phyloP scores from a whole-genome alignment of 2,329 filamentous ascomycete species.

The Claviceps maximensis region DNA sequence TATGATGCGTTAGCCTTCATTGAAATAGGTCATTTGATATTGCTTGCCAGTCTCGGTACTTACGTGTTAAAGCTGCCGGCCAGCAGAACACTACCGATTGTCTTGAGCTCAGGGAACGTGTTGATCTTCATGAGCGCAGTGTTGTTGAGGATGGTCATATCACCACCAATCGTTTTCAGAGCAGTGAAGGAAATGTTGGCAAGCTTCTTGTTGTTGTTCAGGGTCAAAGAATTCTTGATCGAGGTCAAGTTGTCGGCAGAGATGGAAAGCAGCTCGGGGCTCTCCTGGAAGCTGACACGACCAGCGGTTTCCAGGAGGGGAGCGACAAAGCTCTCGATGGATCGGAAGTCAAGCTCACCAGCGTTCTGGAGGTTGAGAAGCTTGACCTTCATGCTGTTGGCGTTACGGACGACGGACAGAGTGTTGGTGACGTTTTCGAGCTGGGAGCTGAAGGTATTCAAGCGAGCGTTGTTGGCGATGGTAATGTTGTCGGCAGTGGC shows the following conservation, averaged over 20 bases:
- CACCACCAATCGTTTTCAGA: slow-evolving; percentile 59
- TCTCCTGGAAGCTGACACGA: slow-evolving; percentile 73
- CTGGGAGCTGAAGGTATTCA: slow-evolving; percentile 63
- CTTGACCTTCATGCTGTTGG: slow-evolving; percentile 52
- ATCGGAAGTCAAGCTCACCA: slow-evolving; percentile 44
- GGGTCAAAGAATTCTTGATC: slow-evolving; percentile 42
- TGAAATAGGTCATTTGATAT: background rate
- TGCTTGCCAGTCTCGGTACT: slow-evolving; percentile 23
- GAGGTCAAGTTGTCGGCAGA: slow-evolving; percentile 45
- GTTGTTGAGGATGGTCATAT: slow-evolving; percentile 85
- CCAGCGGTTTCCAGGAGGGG: slow-evolving; percentile 56
- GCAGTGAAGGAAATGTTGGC: slow-evolving; percentile 63
- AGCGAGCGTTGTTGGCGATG: slow-evolving; percentile 81
- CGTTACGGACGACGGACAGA: slow-evolving; percentile 71
- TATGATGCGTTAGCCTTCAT: background rate
- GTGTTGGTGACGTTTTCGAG: slow-evolving; percentile 60
- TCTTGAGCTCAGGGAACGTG: slow-evolving; percentile 54
- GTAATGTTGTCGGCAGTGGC: slow-evolving; percentile 57
- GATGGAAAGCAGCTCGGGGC: slow-evolving; percentile 55
- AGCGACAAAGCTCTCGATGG: slow-evolving; percentile 60
- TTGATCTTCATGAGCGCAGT: slow-evolving; percentile 52
- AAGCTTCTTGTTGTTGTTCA: slow-evolving; percentile 48
- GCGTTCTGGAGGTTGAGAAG: slow-evolving; percentile 64
- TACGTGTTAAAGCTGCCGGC: slow-evolving; percentile 74
- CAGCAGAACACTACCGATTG: slow-evolving; percentile 73